Conservation (phyloP, 257 asterid species). For the Lycium barbarum region DNA sequence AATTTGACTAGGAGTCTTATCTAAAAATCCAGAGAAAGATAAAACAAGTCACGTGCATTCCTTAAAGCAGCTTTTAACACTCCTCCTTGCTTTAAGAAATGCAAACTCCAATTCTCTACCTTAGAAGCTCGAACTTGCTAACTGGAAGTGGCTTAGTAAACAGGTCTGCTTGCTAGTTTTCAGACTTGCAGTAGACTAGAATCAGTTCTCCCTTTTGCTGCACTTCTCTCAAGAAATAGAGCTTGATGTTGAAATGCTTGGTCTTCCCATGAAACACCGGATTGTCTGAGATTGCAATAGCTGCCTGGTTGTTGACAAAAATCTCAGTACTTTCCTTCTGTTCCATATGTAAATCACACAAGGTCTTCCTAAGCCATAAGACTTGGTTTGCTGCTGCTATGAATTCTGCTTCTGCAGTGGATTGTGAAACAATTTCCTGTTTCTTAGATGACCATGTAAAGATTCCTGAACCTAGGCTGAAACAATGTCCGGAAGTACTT, state of each 20-base stretch:
- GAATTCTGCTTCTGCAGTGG: slow-evolving; percentile 25
- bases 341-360: not conserved
- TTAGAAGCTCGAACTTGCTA: not conserved
- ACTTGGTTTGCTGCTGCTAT: slow-evolving; percentile 14
- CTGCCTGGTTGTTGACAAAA: slow-evolving; percentile 6
- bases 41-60: too few relatives aligned
- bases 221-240: too few relatives aligned
- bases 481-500: too few relatives aligned
- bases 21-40: too few relatives aligned
- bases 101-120: not conserved
- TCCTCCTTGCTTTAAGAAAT: too few relatives aligned
- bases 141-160: slow-evolving; percentile 11
- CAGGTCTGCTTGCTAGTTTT: not conserved
- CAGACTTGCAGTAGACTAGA: slow-evolving; percentile 14
- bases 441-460: slow-evolving; percentile 37
- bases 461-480: too few relatives aligned
- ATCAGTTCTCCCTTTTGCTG: slow-evolving; percentile 15
- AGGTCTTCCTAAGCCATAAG: not conserved
- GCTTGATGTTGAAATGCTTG: too few relatives aligned
- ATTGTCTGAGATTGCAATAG: slow-evolving; percentile 3
- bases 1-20: too few relatives aligned
- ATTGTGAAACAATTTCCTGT: slow-evolving; percentile 20
- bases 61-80: too few relatives aligned
- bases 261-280: too few relatives aligned
- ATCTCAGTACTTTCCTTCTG: not conserved